Conservation (phyloP, 441 rosid species). For the Cnidoscolus chayamansa region DNA sequence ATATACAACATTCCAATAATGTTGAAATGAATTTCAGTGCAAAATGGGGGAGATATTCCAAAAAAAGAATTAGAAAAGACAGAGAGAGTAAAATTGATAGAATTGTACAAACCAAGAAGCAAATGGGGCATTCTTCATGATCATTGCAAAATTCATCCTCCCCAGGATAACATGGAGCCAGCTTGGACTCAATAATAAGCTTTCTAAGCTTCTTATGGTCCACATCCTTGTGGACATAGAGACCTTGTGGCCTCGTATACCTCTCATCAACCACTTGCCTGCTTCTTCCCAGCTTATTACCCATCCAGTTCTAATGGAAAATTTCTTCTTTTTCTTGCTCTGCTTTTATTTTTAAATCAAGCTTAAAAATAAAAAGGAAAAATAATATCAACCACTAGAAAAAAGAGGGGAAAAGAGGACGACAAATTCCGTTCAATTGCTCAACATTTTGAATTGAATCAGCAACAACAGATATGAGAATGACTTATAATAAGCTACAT, state of each 20-base stretch:
- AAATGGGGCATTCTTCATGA: constrained; percentile 95
- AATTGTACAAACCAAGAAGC: constrained; percentile 75
- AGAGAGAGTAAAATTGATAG: not conserved
- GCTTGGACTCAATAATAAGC: constrained; percentile 92
- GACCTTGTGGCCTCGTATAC: constrained; percentile 88
- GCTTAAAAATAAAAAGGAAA: not conserved
- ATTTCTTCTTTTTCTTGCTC: constrained; percentile 17
- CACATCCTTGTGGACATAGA: constrained; percentile 81
- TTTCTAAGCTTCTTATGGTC: constrained; percentile 92
- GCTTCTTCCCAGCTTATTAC: constrained; percentile 90
- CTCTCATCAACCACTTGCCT: constrained; percentile 88
- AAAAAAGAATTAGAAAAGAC: not conserved
- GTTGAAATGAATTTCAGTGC: not conserved
- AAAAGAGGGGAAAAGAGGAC: not conserved
- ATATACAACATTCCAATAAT: not conserved
- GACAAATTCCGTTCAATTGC: constrained; percentile 5
- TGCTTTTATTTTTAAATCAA: constrained; percentile 18
- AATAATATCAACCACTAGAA: constrained; percentile 16
- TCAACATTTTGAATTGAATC: constrained; percentile 2
- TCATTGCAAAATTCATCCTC: constrained; percentile 71
- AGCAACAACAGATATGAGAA: not conserved
- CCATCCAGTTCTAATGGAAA: constrained; percentile 50
- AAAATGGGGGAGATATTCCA: not conserved
- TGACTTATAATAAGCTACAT: not conserved
- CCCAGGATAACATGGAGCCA: constrained; percentile 97